Evolutionary conservation across 2,329 filamentous ascomycete species (phyloP).

Genomic region (Albifimbria verrucaria): DNA sequence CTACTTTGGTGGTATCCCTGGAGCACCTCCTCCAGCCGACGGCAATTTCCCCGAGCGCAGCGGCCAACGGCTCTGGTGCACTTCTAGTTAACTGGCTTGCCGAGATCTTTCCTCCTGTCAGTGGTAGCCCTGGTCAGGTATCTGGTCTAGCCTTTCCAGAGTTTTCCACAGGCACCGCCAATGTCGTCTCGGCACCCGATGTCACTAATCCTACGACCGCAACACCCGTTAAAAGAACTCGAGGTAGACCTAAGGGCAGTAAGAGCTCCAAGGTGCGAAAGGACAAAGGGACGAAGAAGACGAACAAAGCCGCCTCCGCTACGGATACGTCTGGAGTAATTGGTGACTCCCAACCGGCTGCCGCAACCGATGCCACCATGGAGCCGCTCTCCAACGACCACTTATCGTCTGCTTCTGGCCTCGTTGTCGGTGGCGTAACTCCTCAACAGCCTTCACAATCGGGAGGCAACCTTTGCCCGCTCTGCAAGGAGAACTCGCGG

Average conservation of each 20-base stretch:
- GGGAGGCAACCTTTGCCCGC: too few species aligned
- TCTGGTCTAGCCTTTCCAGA: conserved; percentile 17
- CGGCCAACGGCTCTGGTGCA: conserved; percentile 54
- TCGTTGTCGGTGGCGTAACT: too few species aligned
- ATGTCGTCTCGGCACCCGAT: conserved; percentile 2
- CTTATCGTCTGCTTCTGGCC: too few species aligned
- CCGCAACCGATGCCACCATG: too few species aligned
- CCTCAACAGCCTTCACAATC: too few species aligned
- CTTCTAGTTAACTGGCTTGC: conserved; percentile 60
- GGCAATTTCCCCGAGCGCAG: conserved; percentile 52
- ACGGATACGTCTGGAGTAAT: too few species aligned
- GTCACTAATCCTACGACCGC: conserved; percentile 6
- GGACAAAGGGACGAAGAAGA: conserved; percentile 52
- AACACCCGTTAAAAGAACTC: conserved; percentile 35
- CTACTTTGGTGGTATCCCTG: conserved; percentile 61
- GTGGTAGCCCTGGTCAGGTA: conserved; percentile 25
- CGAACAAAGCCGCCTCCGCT: conserved; percentile 2
- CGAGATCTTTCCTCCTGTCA: conserved; percentile 56
- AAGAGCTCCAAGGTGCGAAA: conserved; percentile 34
- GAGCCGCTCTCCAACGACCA: too few species aligned
- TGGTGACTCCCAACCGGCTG: too few species aligned
- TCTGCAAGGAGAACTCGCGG: too few species aligned
- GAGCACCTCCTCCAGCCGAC: conserved; percentile 48
- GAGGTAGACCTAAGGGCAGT: conserved; percentile 57
- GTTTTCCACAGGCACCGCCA: neutral